Evolutionary conservation across 2,329 filamentous ascomycete species (phyloP).

Genomic region (Sporothrix schenckii): DNA sequence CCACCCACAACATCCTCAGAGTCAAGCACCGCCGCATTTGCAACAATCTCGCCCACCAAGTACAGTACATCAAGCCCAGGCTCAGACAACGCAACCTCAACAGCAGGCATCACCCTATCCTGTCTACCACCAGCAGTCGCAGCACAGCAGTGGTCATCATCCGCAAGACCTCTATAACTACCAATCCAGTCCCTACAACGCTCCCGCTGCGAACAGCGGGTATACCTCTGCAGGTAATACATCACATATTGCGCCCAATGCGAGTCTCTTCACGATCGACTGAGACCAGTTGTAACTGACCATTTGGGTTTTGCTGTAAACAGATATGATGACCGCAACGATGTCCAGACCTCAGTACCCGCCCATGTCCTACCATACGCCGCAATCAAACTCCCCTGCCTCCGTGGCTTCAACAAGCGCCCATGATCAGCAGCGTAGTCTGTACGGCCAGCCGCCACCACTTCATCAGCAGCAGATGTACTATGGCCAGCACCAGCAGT

Average conservation of each 20-base stretch:
- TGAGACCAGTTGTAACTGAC: not conserved
- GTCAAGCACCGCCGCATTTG: constrained; percentile 58
- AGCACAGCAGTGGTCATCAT: constrained; percentile 63
- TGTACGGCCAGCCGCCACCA: constrained; percentile 82
- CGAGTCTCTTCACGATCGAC: not conserved
- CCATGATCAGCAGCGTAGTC: constrained; percentile 84
- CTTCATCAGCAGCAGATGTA: constrained; percentile 83
- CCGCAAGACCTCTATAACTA: constrained; percentile 75
- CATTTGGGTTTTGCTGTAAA: constrained; percentile 39
- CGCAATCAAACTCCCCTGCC: constrained; percentile 91
- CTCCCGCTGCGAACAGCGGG: constrained; percentile 76
- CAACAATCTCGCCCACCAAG: constrained; percentile 61
- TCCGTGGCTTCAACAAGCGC: constrained; percentile 87
- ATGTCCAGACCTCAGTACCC: constrained; percentile 81
- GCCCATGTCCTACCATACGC: constrained; percentile 87
- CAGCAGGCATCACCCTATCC: constrained; percentile 71
- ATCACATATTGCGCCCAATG: not conserved
- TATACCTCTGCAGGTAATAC: constrained; percentile 84
- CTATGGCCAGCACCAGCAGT: constrained; percentile 64
- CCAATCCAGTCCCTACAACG: constrained; percentile 81
- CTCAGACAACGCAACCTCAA: constrained; percentile 50
- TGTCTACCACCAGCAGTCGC: constrained; percentile 68
- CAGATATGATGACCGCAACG: constrained; percentile 68
- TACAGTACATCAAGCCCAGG: constrained; percentile 67
- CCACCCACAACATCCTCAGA: constrained; percentile 69